Evolutionary conservation across 2,329 filamentous ascomycete genomes (phyloP).

Genomic region (Cladosporium oxysporum): DNA sequence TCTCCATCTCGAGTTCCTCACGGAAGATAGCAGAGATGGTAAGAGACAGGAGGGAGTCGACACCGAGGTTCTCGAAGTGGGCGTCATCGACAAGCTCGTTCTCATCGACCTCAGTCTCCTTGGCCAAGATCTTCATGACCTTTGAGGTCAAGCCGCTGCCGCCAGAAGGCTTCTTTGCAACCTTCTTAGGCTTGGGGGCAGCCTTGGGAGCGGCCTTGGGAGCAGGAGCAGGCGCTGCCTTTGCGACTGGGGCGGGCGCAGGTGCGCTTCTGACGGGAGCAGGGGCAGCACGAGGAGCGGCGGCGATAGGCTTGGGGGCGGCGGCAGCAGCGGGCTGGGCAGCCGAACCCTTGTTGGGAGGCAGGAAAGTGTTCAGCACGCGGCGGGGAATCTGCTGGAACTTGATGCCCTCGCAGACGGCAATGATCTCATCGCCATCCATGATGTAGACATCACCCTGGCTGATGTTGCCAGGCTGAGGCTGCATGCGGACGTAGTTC

Average conservation of each 20-base stretch:
- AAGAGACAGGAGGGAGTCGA: constrained; percentile 62
- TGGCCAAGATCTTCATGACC: constrained; percentile 67
- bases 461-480: constrained; percentile 55
- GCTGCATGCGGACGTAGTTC: constrained; percentile 65
- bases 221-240: constrained; percentile 27
- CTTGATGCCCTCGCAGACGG: constrained; percentile 62
- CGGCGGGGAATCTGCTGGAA: constrained; percentile 68
- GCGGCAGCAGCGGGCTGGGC: constrained; percentile 39
- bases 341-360: constrained; percentile 52
- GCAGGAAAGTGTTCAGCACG: constrained; percentile 66
- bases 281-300: constrained; percentile 40
- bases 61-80: constrained; percentile 62
- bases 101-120: constrained; percentile 62
- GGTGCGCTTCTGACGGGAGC: constrained; percentile 34
- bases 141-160: constrained; percentile 52
- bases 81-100: constrained; percentile 61
- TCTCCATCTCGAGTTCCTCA: constrained; percentile 61
- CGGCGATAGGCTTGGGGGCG: constrained; percentile 39
- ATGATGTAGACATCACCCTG: constrained; percentile 63
- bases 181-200: constrained; percentile 40
- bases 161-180: constrained; percentile 55
- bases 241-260: constrained; percentile 39
- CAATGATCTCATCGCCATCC: constrained; percentile 60
- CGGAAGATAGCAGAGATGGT: constrained; percentile 64
- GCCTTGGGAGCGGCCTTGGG: constrained; percentile 24